These are phyloP conservation scores for Solidago caesia DNA, from an alignment of 129 eudicot genomes.

Conservation along the genomic window DNA sequence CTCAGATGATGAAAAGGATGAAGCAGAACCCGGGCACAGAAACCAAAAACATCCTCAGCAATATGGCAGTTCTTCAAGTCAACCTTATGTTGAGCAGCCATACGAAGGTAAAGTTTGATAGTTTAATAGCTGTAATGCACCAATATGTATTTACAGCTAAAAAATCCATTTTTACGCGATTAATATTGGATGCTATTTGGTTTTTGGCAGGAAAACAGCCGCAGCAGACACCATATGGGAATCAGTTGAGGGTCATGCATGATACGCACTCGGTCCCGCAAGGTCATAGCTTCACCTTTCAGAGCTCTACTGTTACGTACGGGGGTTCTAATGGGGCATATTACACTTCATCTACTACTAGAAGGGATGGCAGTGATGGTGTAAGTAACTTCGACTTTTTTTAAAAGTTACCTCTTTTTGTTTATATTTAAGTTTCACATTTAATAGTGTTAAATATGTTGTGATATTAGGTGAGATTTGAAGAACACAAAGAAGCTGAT, in stretches of 20 bases:
- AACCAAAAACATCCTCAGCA: slow-evolving; percentile 48
- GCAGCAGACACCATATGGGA: slow-evolving; percentile 38
- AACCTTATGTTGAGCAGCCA: slow-evolving; percentile 63
- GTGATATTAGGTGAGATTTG: slow-evolving; percentile 46
- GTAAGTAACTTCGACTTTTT: slow-evolving; percentile 37
- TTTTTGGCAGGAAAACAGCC: slow-evolving; percentile 46
- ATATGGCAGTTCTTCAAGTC: slow-evolving; percentile 51
- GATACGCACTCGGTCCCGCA: slow-evolving; percentile 38
- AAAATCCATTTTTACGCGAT: no score
- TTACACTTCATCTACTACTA: slow-evolving; percentile 54
- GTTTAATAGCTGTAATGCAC: no score
- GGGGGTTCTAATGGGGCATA: slow-evolving; percentile 90
- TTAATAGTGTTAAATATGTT: no score
- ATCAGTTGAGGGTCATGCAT: slow-evolving; percentile 37
- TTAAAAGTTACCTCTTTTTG: no score
- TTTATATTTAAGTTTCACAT: slow-evolving; percentile 17
- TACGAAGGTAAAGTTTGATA: slow-evolving; percentile 43
- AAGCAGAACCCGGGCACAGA: slow-evolving; percentile 29
- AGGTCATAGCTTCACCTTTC: slow-evolving; percentile 59
- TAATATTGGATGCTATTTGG: not conserved
- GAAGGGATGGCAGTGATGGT: slow-evolving; percentile 82
- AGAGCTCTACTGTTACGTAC: slow-evolving; percentile 72
- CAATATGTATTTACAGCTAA: no score
- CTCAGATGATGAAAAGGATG: slow-evolving; percentile 78
- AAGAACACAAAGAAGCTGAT: slow-evolving; percentile 87